Percentiles rank a stretch among this genome's conserved stretches.
These are phyloP conservation scores for Calonectria hawksworthii DNA, from an alignment of 2,329 filamentous ascomycete species.

Conservation along the genomic window DNA sequence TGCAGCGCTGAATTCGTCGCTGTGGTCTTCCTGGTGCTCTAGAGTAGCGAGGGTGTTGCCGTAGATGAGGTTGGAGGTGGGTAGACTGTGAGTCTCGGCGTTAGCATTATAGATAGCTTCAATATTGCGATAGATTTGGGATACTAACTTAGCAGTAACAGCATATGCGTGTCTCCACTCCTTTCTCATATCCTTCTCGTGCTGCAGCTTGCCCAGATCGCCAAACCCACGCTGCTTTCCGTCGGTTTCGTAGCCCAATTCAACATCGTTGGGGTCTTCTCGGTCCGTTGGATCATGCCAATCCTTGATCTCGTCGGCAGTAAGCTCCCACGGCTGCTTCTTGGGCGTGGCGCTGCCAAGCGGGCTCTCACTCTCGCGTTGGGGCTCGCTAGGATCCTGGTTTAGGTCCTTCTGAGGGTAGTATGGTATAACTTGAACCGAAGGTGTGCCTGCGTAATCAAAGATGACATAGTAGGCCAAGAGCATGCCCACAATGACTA, in stretches of 20 bases:
- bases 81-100: constrained; percentile 51
- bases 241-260: constrained; percentile 54
- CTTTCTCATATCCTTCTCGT: constrained; percentile 60
- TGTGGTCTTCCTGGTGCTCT: constrained; percentile 55
- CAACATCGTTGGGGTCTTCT: constrained; percentile 52
- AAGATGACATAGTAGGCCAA: constrained; percentile 61
- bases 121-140: constrained; percentile 2
- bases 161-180: constrained; percentile 57
- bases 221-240: constrained; percentile 51
- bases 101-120: constrained; percentile 32
- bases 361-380: constrained; percentile 22
- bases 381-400: constrained; percentile 10
- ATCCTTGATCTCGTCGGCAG: constrained; percentile 51
- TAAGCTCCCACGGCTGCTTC: constrained; percentile 51
- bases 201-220: constrained; percentile 51
- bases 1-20: constrained; percentile 47
- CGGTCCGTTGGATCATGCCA: constrained; percentile 54
- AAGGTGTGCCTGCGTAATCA: constrained; percentile 49
- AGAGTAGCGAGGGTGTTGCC: constrained; percentile 67
- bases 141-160: constrained; percentile 56
- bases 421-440: constrained; percentile 52
- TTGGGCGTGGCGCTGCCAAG: constrained; percentile 30
- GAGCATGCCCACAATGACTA: constrained; percentile 56
- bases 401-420: constrained; percentile 26
- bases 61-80: constrained; percentile 67